Conservation (phyloP, 1,284 basidiomycete species). For the Ganoderma boninense region DNA sequence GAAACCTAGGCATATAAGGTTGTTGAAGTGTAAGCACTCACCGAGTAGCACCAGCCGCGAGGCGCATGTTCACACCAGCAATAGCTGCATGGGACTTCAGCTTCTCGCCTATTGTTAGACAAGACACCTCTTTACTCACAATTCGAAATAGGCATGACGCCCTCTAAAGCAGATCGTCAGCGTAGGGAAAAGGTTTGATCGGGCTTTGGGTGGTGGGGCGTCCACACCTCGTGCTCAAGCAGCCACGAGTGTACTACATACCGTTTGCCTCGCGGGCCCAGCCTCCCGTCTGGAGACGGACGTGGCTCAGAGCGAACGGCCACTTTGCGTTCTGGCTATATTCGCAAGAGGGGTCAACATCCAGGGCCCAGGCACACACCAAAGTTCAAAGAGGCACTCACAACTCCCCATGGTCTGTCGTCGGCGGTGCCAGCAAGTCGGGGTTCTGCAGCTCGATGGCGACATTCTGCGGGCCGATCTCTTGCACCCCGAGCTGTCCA, state of each 20-base stretch:
- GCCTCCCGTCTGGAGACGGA: constrained; percentile 73
- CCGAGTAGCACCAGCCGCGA: constrained; percentile 71
- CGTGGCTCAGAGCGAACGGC: constrained; percentile 74
- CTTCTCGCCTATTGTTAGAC: not conserved
- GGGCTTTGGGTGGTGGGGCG: not conserved
- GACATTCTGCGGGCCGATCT: constrained; percentile 65
- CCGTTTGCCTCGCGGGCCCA: constrained; percentile 78
- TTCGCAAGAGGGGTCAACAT: constrained; percentile 4
- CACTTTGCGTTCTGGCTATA: constrained; percentile 69
- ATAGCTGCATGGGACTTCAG: constrained; percentile 48
- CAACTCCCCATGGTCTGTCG: constrained; percentile 71
- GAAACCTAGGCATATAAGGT: not conserved
- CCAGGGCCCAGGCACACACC: not conserved
- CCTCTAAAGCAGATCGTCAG: constrained; percentile 44
- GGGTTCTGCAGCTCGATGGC: constrained; percentile 64
- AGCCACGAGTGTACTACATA: constrained; percentile 36
- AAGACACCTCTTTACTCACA: constrained; percentile 45
- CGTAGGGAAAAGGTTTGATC: not conserved
- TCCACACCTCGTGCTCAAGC: not conserved
- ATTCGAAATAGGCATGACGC: constrained; percentile 67
- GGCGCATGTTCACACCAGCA: constrained; percentile 76
- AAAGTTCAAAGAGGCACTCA: constrained; percentile 41
- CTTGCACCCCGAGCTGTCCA: constrained; percentile 54
- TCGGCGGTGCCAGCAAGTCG: constrained; percentile 70
- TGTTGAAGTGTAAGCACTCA: constrained; percentile 37